Base-by-base conservation (phyloP, 805 yeast species). In the Lipomyces yamadae region DNA sequence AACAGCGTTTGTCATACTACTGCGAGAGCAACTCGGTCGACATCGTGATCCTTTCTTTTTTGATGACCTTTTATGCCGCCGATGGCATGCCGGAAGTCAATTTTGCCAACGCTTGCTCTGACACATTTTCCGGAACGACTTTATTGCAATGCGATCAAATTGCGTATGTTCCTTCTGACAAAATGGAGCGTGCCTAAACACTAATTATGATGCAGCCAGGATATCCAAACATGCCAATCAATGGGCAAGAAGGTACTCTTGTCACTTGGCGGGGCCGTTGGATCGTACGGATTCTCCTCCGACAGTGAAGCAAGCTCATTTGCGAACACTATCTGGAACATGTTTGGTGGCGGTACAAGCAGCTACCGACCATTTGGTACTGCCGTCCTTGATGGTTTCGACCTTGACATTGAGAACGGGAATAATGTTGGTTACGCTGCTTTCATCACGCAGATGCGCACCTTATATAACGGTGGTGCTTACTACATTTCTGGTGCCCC, bases 181-280 rank as follows among this genome's bases (percentile, higher is more conserved):
- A 30, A 13, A 6, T 15, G 7, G 3, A 10, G 24, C 24, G n/a
- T 42, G 48, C 15, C n/a, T 42, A 8, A 6, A 42, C 10, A 42
- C 24, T 42, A 42, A 42, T 42, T 15, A 7, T n/a, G 48, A 42
- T 24, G 10, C 13, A 66, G 70, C 18, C 61, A 81, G 30, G 95
- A 89, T 73, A 91, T 92, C 70, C 74, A 80, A 64, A 83, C 86
- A 2, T 92, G 97, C 79, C 97, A 92, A 78, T 71, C 78, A 2
- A 72, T 79, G 30, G 97, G 96, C 55, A 90, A 89, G 72, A 87
- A 86, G 71, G 87, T 92, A 4, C 74, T 92, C 58, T 78, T 92
- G 7, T 91, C 97, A 0, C 75, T 92, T 10, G 81, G 80, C 13
- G 88, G 88, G 65, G 83, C 84, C 10, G 66, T 78, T n/a, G 86